Evolutionary conservation across 495 filamentous ascomycete genomes (phyloP).

Genomic region (Penicillium canescens): DNA sequence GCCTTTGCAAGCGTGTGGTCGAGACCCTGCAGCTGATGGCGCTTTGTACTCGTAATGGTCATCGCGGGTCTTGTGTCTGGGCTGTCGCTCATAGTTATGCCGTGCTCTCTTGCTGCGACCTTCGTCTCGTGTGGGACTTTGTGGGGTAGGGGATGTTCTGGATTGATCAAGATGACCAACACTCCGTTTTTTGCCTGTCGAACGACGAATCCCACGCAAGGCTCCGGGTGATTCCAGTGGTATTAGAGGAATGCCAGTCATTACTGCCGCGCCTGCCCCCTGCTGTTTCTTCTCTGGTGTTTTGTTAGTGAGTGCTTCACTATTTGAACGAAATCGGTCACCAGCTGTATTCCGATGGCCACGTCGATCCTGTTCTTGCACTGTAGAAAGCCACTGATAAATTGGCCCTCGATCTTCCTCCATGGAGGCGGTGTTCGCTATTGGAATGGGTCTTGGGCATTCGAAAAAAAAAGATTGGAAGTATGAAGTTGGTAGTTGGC

Average conservation of each 20-base stretch:
- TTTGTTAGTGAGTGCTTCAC: not conserved
- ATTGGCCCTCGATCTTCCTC: not conserved
- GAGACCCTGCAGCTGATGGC: conserved; percentile 12
- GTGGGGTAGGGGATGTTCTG: not conserved
- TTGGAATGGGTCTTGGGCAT: not conserved
- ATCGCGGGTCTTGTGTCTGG: conserved; percentile 61
- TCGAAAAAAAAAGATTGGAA: not conserved
- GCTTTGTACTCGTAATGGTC: conserved; percentile 53
- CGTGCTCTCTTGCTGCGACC: not conserved
- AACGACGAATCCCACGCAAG: not conserved
- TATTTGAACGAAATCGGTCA: no score
- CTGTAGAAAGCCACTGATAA: conserved; percentile 3
- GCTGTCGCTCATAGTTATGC: conserved; percentile 52
- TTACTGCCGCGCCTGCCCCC: not conserved
- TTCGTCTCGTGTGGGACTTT: not conserved
- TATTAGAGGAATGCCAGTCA: not conserved
- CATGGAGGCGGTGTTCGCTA: not conserved
- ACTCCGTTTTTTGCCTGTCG: conserved; percentile 4
- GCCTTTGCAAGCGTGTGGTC: conserved; percentile 33
- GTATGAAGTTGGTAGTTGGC: not conserved
- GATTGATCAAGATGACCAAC: not conserved
- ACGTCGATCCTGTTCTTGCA: not conserved
- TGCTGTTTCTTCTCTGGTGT: not conserved
- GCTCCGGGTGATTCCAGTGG: not conserved
- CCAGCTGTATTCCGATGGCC: not conserved